Percentiles rank a stretch among this genome's conserved stretches.
Conservation (phyloP, 2,329 filamentous ascomycete species). For the Fusarium redolens region DNA sequence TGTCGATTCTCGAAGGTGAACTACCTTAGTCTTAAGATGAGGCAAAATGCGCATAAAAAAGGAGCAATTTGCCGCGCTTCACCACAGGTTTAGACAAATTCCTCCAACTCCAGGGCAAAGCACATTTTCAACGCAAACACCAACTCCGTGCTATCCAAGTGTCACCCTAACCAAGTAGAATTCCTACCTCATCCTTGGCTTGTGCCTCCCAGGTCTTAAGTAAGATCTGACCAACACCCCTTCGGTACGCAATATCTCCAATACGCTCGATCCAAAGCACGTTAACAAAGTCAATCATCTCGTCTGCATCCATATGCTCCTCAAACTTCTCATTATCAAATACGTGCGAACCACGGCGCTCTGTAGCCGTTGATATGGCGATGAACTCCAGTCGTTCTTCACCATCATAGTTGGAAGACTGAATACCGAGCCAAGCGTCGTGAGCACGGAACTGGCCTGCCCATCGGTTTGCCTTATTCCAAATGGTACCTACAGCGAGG, state of each 20-base stretch:
- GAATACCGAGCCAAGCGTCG: slow-evolving; percentile 58
- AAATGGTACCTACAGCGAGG: slow-evolving; percentile 57
- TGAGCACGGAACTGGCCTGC: slow-evolving; percentile 58
- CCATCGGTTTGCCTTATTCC: slow-evolving; percentile 51
- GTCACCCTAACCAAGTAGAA: slow-evolving; percentile 53
- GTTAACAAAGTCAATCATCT: slow-evolving; percentile 58
- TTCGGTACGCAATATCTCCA: slow-evolving; percentile 54
- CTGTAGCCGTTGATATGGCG: slow-evolving; percentile 55
- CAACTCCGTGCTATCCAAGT: slow-evolving; percentile 33
- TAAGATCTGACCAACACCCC: slow-evolving; percentile 57
- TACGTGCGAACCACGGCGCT: slow-evolving; percentile 55
- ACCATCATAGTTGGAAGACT: slow-evolving; percentile 59
- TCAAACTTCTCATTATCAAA: slow-evolving; percentile 55
- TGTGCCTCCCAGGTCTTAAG: slow-evolving; percentile 55
- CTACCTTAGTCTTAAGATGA: background rate
- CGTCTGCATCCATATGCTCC: slow-evolving; percentile 56
- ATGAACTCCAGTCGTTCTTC: slow-evolving; percentile 59
- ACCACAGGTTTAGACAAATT: background rate
- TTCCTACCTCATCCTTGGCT: slow-evolving; percentile 53
- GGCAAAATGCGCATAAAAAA: background rate
- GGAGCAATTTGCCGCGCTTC: no score
- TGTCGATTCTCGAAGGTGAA: no score
- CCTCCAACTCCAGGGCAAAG: slow-evolving; percentile 13
- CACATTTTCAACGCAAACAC: slow-evolving; percentile 19
- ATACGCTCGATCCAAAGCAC: slow-evolving; percentile 61